Conservation (phyloP, 2,329 filamentous ascomycete species). For the Trichophyton schoenleinii region DNA sequence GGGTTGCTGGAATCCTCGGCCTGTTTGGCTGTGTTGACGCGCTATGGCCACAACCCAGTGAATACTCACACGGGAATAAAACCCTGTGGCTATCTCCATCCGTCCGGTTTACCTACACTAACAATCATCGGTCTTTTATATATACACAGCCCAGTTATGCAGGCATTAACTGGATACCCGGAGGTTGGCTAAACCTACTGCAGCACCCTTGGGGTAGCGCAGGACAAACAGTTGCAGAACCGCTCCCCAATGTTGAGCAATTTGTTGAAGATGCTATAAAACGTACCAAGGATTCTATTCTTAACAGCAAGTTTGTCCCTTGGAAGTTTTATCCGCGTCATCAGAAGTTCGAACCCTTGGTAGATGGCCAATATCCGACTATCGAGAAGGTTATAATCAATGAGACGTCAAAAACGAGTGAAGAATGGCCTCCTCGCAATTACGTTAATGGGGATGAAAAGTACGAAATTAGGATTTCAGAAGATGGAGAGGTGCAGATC, state of each 20-base stretch:
- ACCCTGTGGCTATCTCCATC: conserved; percentile 10
- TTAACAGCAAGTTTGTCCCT: conserved; percentile 18
- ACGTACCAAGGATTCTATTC: conserved; percentile 14
- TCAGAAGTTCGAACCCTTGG: conserved; percentile 16
- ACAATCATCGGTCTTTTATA: neutral
- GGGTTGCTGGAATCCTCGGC: neutral
- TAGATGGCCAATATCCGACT: neutral
- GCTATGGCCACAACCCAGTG: conserved; percentile 12
- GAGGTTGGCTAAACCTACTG: neutral
- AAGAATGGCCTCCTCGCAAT: conserved; percentile 7
- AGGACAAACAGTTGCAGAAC: neutral
- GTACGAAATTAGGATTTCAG: conserved; percentile 17
- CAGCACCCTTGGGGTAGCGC: neutral
- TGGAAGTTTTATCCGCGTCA: conserved; percentile 22
- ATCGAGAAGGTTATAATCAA: conserved; percentile 16
- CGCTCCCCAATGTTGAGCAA: neutral
- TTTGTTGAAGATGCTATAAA: conserved; percentile 15
- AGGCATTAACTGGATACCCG: neutral
- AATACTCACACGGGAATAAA: conserved; percentile 11
- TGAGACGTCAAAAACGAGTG: conserved; percentile 6
- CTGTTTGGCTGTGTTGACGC: neutral
- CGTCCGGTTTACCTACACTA: conserved; percentile 9
- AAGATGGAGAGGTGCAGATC: conserved; percentile 15
- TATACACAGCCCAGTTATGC: neutral
- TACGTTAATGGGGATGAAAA: conserved; percentile 17